Base-by-base conservation (phyloP, 306 rosid species). In the Gillenia trifoliata region DNA sequence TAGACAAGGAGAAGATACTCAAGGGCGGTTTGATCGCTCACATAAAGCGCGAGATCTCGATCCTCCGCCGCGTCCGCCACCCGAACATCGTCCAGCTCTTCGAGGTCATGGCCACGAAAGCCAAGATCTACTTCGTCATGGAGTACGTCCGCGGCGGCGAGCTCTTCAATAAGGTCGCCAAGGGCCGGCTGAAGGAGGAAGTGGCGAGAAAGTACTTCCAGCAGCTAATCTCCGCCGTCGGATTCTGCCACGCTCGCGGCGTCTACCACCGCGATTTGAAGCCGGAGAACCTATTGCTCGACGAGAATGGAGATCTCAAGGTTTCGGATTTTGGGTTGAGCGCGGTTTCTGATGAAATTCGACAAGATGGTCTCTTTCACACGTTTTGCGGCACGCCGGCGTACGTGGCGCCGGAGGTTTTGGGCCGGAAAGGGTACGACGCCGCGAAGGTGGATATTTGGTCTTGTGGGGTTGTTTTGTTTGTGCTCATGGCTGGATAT, bases 321-420 rank as follows among this genome's bases (percentile, higher is more conserved):
- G 98, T 93, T 1, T 93, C 97, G 1, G 98, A 93, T 83, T 93
- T 93, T 47, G 98, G 98, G 3, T 43, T 93, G 2, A 88, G 93
- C 25, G 93, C 98, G 5, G 98, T 93, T 0, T 91, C 98, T 6
- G 98, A 93, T 71, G 96, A 93, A 77, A 93, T 91, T 64, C 77
- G 90, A 4, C 97, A 93, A 66, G 98, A 93, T 55, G 98, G 97
- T 4, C 66, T 93, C 73, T 93, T 93, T 41, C 98, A 93, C 75
- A 93, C 98, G 8, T 93, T 93, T 70, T 93, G 98, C 23, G 98
- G 98, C 0, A 93, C 98, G 0, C 98, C 98, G n/a, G 96, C 97
- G 0, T 93, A 93, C 64, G 98, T 93, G 23, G 98, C 98, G 1
- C 97, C 98, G 1, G 98, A 93, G 85, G 97, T 93, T 52, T 72